Evolutionary conservation across 305 asterid species (phyloP).

Genomic region (Andrographis paniculata): DNA sequence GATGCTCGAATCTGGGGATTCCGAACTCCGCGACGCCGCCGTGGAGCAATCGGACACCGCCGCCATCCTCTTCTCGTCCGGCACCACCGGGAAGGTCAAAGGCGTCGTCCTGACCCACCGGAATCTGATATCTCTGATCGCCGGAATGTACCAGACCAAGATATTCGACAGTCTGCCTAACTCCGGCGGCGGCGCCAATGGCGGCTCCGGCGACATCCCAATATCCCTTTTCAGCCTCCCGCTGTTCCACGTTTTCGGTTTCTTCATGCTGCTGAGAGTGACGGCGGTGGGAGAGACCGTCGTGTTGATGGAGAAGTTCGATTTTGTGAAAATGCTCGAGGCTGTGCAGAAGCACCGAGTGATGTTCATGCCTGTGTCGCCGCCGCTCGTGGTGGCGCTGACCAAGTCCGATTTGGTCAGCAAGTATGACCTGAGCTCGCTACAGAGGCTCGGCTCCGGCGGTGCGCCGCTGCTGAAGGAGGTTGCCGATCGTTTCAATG

Average conservation of each 20-base stretch:
- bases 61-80: constrained; percentile 75
- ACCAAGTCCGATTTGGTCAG: constrained; percentile 56
- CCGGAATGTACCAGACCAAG: constrained; percentile 23
- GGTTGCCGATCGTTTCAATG: constrained; percentile 43
- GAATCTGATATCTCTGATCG: constrained; percentile 43
- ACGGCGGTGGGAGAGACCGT: constrained; percentile 52
- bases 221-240: constrained; percentile 60
- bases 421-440: constrained; percentile 68
- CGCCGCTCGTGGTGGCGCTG: constrained; percentile 75
- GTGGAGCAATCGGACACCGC: constrained; percentile 54
- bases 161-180: no score
- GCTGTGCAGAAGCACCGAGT: constrained; percentile 66
- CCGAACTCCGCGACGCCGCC: neutral
- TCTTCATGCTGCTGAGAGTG: constrained; percentile 55
- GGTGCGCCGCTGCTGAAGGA: constrained; percentile 94
- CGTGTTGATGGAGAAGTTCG: constrained; percentile 58
- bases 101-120: constrained; percentile 77
- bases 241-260: constrained; percentile 89
- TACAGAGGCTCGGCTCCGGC: constrained; percentile 52
- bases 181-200: neutral
- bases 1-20: constrained; percentile 23
- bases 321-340: constrained; percentile 60
- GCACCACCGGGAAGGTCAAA: constrained; percentile 77
- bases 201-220: constrained; percentile 13
- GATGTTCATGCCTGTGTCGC: constrained; percentile 63